Evolutionary conservation across 2,329 filamentous ascomycete genomes (phyloP).

Genomic region (Parastagonospora avenae): DNA sequence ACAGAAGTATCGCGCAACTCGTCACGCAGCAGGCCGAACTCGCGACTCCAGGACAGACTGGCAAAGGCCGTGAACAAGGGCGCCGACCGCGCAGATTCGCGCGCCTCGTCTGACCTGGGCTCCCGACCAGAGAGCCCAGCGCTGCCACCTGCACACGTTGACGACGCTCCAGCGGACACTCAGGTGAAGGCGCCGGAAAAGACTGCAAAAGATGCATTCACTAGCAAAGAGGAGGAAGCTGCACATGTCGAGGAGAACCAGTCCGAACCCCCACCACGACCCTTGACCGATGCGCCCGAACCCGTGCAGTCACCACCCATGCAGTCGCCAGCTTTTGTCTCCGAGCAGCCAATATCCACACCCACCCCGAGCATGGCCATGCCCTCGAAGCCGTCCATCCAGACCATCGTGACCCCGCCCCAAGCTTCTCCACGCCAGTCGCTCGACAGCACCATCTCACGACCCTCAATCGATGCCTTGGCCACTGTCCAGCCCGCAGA

Average conservation of each 20-base stretch:
- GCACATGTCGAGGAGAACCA: conserved; percentile 17
- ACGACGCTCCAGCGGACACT: conserved; percentile 46
- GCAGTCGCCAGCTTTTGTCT: conserved; percentile 22
- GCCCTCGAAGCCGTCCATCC: conserved; percentile 22
- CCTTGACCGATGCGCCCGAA: conserved; percentile 33
- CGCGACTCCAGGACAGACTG: conserved; percentile 85
- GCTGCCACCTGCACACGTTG: conserved; percentile 30
- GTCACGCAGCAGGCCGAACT: conserved; percentile 71
- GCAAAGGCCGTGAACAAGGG: conserved; percentile 85
- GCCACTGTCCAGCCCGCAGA: conserved; percentile 42
- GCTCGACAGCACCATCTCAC: conserved; percentile 37
- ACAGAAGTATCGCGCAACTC: conserved; percentile 64
- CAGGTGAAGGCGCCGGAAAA: conserved; percentile 48
- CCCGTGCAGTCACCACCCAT: conserved; percentile 7
- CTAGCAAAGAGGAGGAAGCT: conserved; percentile 19
- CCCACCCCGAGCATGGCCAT: conserved; percentile 37
- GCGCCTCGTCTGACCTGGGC: conserved; percentile 55
- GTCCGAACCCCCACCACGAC: conserved; percentile 17
- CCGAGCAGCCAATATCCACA: conserved; percentile 45
- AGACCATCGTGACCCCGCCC: conserved; percentile 37
- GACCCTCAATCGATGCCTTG: conserved; percentile 35
- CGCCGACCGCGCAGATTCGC: conserved; percentile 56
- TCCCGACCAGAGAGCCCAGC: conserved; percentile 62
- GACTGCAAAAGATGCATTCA: conserved; percentile 18
- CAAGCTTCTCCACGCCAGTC: conserved; percentile 40